Evolutionary conservation across 2,329 filamentous ascomycete genomes (phyloP).

Genomic region (Colletotrichum sidae): DNA sequence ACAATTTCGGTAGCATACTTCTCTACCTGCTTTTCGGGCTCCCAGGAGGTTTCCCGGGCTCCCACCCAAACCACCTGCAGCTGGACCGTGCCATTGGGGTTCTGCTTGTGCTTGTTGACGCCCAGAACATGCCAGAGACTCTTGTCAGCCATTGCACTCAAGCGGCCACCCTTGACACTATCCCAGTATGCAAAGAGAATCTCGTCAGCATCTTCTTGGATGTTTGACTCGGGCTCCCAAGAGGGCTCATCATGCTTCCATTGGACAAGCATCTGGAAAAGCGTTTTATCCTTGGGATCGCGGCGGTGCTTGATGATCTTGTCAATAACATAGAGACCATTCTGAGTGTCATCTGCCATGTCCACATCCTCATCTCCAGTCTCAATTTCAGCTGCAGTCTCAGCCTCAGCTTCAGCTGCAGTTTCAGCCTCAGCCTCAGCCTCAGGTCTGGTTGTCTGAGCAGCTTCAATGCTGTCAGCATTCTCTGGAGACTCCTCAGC

Average conservation of each 20-base stretch:
- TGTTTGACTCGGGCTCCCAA: constrained; percentile 49
- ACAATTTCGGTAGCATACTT: constrained; percentile 27
- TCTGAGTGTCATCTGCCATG: constrained; percentile 12
- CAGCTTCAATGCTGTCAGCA: constrained; percentile 21
- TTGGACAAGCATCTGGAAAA: constrained; percentile 46
- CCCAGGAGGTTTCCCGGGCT: constrained; percentile 35
- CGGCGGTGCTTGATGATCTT: constrained; percentile 30
- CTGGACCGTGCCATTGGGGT: constrained; percentile 20
- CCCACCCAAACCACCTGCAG: constrained; percentile 33
- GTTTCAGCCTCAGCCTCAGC: background rate
- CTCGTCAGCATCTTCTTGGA: constrained; percentile 48
- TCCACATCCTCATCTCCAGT: constrained; percentile 14
- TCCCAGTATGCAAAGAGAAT: constrained; percentile 41
- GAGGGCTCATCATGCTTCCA: constrained; percentile 45
- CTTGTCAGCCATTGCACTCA: constrained; percentile 32
- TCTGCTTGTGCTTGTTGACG: constrained; percentile 35
- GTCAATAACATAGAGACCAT: constrained; percentile 27
- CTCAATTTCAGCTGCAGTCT: too few relatives aligned
- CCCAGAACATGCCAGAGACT: constrained; percentile 38
- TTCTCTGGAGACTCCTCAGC: background rate
- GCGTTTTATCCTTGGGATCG: constrained; percentile 32
- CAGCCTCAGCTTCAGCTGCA: background rate
- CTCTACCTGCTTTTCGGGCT: constrained; percentile 31
- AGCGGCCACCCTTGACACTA: constrained; percentile 35
- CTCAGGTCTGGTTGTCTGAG: constrained; percentile 2